A percentile compares a stretch with the other conserved stretches of the same genome.
Conservation (phyloP, 129 eudicot genomes). For the Lactuca sativa region DNA sequence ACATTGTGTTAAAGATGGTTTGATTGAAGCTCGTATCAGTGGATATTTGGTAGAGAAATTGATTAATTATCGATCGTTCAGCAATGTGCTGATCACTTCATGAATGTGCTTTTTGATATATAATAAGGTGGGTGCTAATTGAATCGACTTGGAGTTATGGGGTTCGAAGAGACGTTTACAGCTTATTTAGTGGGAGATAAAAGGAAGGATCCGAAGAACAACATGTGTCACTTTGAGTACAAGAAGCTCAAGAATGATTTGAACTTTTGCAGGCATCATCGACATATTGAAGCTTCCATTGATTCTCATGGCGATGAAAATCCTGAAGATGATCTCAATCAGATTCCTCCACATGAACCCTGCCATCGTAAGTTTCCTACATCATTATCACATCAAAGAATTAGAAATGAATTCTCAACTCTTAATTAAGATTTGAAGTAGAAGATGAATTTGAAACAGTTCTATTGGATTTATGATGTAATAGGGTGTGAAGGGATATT, state of each 20-base stretch:
- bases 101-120: background rate
- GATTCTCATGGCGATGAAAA: conserved; percentile 4
- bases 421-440: background rate
- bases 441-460: background rate
- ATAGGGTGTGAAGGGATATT: conserved; percentile 43
- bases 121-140: background rate
- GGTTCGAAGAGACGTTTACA: conserved; percentile 46
- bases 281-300: conserved; percentile 11
- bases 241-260: conserved; percentile 48
- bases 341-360: conserved; percentile 24
- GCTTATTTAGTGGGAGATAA: conserved; percentile 38
- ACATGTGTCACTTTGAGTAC: conserved; percentile 43
- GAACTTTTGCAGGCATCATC: conserved; percentile 38
- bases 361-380: conserved; percentile 33
- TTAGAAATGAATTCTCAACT: background rate
- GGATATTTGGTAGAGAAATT: background rate
- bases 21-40: background rate
- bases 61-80: background rate
- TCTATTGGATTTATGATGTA: background rate
- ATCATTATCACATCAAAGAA: too few species aligned
- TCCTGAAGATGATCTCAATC: conserved; percentile 8
- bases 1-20: background rate
- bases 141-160: conserved; percentile 22
- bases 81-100: background rate
- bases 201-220: background rate